Base-by-base conservation (phyloP, 805 yeast species). In the Metschnikowia shivogae region DNA sequence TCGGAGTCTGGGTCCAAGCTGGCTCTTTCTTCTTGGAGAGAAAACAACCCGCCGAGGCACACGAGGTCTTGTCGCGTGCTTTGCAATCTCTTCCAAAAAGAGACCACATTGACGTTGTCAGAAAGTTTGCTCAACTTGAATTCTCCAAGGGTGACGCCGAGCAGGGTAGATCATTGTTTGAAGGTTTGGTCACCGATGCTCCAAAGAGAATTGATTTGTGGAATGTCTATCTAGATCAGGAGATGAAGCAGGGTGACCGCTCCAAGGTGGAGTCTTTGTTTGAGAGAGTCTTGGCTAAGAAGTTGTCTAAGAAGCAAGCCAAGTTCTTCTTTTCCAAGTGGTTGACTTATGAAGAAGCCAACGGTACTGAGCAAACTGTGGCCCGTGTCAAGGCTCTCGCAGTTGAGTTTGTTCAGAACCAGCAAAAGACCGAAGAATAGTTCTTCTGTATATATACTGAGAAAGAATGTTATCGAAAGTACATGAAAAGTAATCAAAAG, bases 161-260 rank as follows among this genome's bases (percentile, higher is more conserved):
- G 66, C 92, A 90, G 64, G 99, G 95, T 44, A 83, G 98, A 62
- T 87, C 97, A 1, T 74, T 92, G 55, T 88, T 92, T 59, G 98
- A 92, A 70, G 98, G 97, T 47, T 77, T 92, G 52, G 65, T 92
- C 43, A 79, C 92, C 20, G 93, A 90, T 61, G 92, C 86, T 39
- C 93, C 97, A 43, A 89, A 89, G 74, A 81, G 95, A 68, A 79
- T 88, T 50, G 99, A 92, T 65, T 66, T 92, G 50, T 92, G 98
- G 98, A 90, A 86, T 59, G 95, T 92, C 34, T 92, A 89, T 66
- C 78, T 92, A 53, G 99, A 92, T 64, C 95, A 88, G 64, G 98
- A 92, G 65, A 82, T 88, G 58, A 89, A 88, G 66, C 61, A 66
- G 26, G 64, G 60, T 19, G 78, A 76, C 43, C 82, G 82, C 65